Evolutionary conservation across 2,329 filamentous ascomycete genomes (phyloP).

Genomic region (Chalaropsis ovoidea): DNA sequence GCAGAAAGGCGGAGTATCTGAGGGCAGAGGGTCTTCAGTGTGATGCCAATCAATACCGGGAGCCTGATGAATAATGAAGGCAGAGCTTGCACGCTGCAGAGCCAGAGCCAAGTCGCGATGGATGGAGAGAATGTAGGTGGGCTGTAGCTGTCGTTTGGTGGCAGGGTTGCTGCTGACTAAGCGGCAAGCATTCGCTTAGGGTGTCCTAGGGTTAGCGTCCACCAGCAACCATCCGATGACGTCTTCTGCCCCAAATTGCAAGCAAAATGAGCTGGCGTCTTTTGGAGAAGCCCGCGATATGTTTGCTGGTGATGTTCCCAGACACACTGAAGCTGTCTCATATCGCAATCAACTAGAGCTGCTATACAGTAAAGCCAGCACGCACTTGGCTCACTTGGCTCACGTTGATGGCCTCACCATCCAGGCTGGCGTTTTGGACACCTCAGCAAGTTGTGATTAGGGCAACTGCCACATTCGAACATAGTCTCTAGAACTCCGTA

Average conservation of each 20-base stretch:
- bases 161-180: neutral
- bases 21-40: neutral
- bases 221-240: neutral
- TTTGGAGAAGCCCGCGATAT: neutral
- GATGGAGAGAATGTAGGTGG: neutral
- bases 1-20: neutral
- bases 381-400: too few species aligned
- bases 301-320: neutral
- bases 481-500: neutral
- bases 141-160: neutral
- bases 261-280: neutral
- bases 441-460: neutral
- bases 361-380: neutral
- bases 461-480: neutral
- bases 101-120: neutral
- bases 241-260: neutral
- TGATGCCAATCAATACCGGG: neutral
- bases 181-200: neutral
- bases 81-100: neutral
- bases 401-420: neutral
- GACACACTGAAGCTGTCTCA: neutral
- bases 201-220: neutral
- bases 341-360: neutral
- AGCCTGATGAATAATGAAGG: neutral
- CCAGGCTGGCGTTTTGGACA: conserved; percentile 3